Conservation (phyloP, 805 yeast species). For the Teunomyces cretensis region DNA sequence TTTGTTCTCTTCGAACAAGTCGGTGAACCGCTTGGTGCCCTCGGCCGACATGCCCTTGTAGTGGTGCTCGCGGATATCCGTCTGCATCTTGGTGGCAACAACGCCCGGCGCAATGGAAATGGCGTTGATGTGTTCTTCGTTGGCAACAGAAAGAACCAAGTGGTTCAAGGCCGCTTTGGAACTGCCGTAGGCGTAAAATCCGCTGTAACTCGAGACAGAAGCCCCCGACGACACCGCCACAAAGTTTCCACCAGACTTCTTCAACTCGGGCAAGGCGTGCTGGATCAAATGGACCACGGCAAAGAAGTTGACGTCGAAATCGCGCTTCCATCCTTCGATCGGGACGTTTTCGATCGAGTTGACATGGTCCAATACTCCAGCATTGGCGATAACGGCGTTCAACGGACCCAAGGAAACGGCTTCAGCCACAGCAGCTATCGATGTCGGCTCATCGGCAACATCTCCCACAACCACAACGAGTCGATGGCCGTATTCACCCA, state of each 20-base stretch:
- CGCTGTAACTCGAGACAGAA: constrained; percentile 55
- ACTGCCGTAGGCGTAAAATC: constrained; percentile 92
- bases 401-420: constrained; percentile 57
- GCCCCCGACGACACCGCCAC: constrained; percentile 93
- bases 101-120: constrained; percentile 92
- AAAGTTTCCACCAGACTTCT: constrained; percentile 56
- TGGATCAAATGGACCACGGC: constrained; percentile 63
- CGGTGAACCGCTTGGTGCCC: constrained; percentile 60
- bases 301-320: constrained; percentile 78
- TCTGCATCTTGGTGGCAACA: constrained; percentile 89
- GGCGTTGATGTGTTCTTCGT: constrained; percentile 53
- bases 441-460: constrained; percentile 44
- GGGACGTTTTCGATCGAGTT: constrained; percentile 47
- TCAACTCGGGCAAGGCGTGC: constrained; percentile 56
- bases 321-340: constrained; percentile 55
- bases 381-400: constrained; percentile 71
- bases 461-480: constrained; percentile 61
- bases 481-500: constrained; percentile 48
- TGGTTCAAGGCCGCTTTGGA: constrained; percentile 91
- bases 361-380: constrained; percentile 84
- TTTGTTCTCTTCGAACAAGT: constrained; percentile 55
- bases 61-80: constrained; percentile 65
- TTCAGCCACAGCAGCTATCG: constrained; percentile 38
- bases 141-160: constrained; percentile 62
- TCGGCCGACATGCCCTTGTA: constrained; percentile 60